These are phyloP conservation scores for Xylariaceae sp. DNA, from an alignment of 2,329 filamentous ascomycete species.

Conservation along the genomic window DNA sequence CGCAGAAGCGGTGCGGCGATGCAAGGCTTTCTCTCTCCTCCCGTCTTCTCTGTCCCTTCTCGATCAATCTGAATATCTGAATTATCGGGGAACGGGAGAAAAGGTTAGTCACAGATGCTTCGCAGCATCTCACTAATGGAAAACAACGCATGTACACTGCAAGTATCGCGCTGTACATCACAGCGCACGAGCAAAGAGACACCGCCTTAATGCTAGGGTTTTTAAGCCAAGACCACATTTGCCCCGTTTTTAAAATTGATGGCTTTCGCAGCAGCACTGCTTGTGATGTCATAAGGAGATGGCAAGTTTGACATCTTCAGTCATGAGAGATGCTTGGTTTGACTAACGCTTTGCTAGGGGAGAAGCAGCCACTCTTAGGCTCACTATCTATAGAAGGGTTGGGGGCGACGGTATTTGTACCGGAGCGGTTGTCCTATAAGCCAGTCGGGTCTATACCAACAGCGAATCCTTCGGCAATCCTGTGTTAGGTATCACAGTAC, in stretches of 20 bases:
- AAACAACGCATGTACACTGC: background rate
- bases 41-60: background rate
- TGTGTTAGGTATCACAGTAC: background rate
- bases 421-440: background rate
- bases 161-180: slow-evolving; percentile 8
- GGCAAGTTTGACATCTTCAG: slow-evolving; percentile 1
- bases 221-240: slow-evolving; percentile 9
- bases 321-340: background rate
- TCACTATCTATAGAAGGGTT: background rate
- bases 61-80: background rate
- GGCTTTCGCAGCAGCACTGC: background rate
- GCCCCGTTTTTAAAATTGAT: slow-evolving; percentile 8
- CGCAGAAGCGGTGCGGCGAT: slow-evolving; percentile 32
- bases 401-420: slow-evolving; percentile 2
- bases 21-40: slow-evolving; percentile 32
- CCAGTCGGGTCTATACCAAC: background rate
- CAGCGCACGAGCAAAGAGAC: background rate
- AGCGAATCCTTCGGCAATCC: background rate
- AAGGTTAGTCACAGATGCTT: background rate
- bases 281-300: slow-evolving; percentile 1
- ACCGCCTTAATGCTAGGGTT: slow-evolving; percentile 8
- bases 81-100: background rate
- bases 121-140: slow-evolving; percentile 3
- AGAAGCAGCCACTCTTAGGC: too few species aligned
- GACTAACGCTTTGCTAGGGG: background rate